phyloP scores from a whole-genome alignment of 225 moss, liverwort and hornwort species.

The Marchantia paleacea region DNA sequence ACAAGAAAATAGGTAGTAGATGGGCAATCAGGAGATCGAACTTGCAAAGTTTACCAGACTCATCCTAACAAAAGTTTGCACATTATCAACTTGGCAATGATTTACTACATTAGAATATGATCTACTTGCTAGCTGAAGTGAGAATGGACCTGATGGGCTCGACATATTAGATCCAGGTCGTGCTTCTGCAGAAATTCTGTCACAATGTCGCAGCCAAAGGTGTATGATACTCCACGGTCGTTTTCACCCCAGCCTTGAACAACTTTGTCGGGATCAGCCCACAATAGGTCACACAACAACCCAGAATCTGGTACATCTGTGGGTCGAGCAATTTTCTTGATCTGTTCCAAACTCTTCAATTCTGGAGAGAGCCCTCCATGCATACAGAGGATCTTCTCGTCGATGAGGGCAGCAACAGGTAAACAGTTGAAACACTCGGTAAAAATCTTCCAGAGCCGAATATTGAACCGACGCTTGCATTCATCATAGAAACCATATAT shows the following conservation, averaged over 20 bases:
- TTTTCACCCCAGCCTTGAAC: constrained; percentile 93
- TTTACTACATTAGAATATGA: too few species aligned
- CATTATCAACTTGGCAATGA: too few species aligned
- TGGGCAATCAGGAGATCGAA: too few species aligned
- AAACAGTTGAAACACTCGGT: constrained; percentile 99
- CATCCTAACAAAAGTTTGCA: too few species aligned
- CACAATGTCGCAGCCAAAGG: constrained; percentile 83
- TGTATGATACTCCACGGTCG: constrained; percentile 91
- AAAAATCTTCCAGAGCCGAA: constrained; percentile 99
- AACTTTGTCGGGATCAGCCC: constrained; percentile 98
- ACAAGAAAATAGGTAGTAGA: too few species aligned
- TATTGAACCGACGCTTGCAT: constrained; percentile 98
- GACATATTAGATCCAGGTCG: constrained; percentile 96
- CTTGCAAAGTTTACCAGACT: too few species aligned
- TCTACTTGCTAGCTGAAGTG: not conserved
- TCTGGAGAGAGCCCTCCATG: constrained; percentile 98
- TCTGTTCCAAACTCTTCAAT: constrained; percentile 95
- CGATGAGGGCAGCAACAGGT: constrained; percentile 94
- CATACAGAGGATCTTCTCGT: constrained; percentile 99
- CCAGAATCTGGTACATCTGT: constrained; percentile 96
- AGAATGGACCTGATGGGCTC: constrained; percentile 82
- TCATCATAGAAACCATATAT: constrained; percentile 99
- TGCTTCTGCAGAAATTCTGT: constrained; percentile 93
- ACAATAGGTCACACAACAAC: constrained; percentile 89
- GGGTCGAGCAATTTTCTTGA: constrained; percentile 96